Percentiles rank a stretch among this genome's conserved stretches.
These are phyloP conservation scores for Lippia alba DNA, from an alignment of 305 asterid species.

Conservation along the genomic window DNA sequence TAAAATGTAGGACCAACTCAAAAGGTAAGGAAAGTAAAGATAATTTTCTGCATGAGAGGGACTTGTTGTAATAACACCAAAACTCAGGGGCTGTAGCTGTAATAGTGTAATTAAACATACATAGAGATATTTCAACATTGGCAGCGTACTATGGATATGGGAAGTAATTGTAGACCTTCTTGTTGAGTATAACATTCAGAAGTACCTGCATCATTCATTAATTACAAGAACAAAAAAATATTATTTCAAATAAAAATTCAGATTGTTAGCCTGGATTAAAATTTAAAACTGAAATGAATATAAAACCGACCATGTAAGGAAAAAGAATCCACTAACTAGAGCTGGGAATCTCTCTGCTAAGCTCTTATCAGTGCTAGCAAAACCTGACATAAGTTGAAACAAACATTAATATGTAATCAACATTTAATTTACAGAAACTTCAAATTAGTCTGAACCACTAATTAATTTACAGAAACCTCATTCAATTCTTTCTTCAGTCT, in stretches of 20 bases:
- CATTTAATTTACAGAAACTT: background rate
- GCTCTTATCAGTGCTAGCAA: slow-evolving; percentile 39
- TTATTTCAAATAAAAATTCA: background rate
- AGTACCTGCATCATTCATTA: slow-evolving; percentile 51
- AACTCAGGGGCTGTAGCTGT: too few relatives aligned
- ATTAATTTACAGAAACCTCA: too few relatives aligned
- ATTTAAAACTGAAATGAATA: background rate
- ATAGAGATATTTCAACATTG: background rate
- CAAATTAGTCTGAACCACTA: background rate
- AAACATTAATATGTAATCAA: background rate
- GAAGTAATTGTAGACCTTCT: slow-evolving; percentile 62
- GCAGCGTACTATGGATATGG: slow-evolving; percentile 60
- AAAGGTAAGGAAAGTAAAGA: too few relatives aligned
- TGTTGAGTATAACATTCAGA: slow-evolving; percentile 64
- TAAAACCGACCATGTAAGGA: slow-evolving; percentile 50
- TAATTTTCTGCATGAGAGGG: too few relatives aligned
- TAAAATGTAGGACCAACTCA: too few relatives aligned
- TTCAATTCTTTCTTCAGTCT: too few relatives aligned
- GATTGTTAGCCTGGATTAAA: background rate
- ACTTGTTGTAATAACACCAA: too few relatives aligned
- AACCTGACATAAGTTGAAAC: slow-evolving; percentile 16
- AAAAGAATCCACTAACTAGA: slow-evolving; percentile 63
- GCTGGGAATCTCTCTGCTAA: slow-evolving; percentile 53
- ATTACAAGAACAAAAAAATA: background rate
- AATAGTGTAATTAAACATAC: too few relatives aligned